phyloP scores from a whole-genome alignment of 768 basidiomycete genomes.

The Tulasnella sp. region DNA sequence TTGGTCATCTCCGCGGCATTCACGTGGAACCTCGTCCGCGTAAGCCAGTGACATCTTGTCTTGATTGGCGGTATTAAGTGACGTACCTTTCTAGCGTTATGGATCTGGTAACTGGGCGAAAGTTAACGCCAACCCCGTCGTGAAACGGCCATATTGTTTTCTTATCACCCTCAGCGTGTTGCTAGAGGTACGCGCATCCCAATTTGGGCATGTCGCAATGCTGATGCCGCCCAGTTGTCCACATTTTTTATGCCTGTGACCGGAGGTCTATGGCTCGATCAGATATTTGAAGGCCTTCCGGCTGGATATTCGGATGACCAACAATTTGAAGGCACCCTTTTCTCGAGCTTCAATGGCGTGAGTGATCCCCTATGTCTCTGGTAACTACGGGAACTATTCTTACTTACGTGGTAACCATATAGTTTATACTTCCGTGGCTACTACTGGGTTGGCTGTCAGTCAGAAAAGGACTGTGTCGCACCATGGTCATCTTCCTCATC shows the following conservation, averaged over 20 bases:
- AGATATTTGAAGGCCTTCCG: not conserved
- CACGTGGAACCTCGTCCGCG: no score
- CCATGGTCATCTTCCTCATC: constrained; percentile 1
- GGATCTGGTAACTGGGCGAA: not conserved
- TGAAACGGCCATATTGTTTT: not conserved
- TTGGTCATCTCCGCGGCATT: no score
- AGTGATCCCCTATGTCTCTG: not conserved
- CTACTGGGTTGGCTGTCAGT: not conserved
- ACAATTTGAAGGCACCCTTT: not conserved
- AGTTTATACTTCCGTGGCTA: constrained; percentile 1
- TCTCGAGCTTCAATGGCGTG: not conserved
- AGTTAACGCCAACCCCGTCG: not conserved
- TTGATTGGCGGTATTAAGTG: no score
- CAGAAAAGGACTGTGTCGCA: not conserved
- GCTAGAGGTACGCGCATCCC: not conserved
- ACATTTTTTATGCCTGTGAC: not conserved
- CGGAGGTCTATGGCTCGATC: not conserved
- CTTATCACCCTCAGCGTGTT: not conserved
- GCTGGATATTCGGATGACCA: not conserved
- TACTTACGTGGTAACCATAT: not conserved
- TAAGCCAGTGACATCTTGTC: no score
- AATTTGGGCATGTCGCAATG: not conserved
- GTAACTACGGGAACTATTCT: not conserved
- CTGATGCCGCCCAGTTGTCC: not conserved
- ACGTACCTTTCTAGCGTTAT: not conserved